A percentile compares a stretch with the other conserved stretches of the same genome.
phyloP scores from a whole-genome alignment of 257 asterid species.

The Lycium ferocissimum region DNA sequence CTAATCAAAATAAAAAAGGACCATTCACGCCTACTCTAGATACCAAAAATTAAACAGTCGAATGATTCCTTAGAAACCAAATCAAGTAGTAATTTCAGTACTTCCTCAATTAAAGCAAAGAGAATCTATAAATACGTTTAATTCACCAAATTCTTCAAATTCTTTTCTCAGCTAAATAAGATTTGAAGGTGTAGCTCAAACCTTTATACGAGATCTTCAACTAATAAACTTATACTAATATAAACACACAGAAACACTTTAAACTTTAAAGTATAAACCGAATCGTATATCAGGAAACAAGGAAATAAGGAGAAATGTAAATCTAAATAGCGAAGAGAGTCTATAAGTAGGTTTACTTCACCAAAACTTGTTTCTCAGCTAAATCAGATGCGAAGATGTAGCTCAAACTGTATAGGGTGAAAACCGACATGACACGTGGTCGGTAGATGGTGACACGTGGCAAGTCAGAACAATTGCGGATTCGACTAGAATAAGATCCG shows the following conservation, averaged over 20 bases:
- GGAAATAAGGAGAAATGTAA: conserved; percentile 21
- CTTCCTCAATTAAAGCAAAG: background rate
- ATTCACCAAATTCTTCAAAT: background rate
- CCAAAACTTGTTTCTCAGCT: background rate
- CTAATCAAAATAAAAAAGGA: background rate
- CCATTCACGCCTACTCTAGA: conserved; percentile 14
- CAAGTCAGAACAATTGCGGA: no score
- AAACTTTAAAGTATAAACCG: background rate
- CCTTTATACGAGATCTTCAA: background rate
- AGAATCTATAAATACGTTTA: background rate
- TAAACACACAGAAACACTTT: background rate
- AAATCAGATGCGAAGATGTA: no score
- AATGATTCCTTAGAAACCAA: background rate
- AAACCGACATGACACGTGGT: no score
- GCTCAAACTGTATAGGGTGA: no score
- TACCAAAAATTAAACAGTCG: background rate
- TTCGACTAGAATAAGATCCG: no score
- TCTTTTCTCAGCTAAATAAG: background rate
- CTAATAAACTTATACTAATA: background rate
- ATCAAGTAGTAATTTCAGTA: background rate
- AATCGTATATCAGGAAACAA: background rate
- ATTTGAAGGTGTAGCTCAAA: background rate
- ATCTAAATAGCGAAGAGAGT: background rate
- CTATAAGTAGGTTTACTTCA: background rate
- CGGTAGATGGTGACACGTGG: no score